These are phyloP conservation scores for Alternaria sp. DNA, from an alignment of 2,329 filamentous ascomycete genomes.

Conservation along the genomic window DNA sequence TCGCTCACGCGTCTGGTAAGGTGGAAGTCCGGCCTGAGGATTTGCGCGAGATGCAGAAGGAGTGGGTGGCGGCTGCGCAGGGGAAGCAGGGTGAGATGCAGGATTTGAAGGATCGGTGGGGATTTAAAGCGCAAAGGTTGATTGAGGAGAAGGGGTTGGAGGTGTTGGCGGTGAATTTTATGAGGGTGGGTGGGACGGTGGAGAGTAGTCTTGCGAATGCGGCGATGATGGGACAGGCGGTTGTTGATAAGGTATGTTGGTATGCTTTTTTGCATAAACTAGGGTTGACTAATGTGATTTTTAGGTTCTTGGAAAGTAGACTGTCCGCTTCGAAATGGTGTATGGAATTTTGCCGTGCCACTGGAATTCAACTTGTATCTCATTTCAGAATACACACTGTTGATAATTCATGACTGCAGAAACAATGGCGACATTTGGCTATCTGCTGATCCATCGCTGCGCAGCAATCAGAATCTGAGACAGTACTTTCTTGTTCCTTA, in stretches of 20 bases:
- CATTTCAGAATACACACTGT: no score
- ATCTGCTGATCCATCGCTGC: no score
- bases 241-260: conserved; percentile 24
- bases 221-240: conserved; percentile 27
- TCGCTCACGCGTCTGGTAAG: conserved; percentile 18
- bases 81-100: conserved; percentile 30
- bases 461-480: no score
- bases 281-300: conserved; percentile 29
- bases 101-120: conserved; percentile 37
- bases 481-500: no score
- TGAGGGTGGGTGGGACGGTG: conserved; percentile 29
- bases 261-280: rapidly evolving
- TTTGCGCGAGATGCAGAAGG: conserved; percentile 27
- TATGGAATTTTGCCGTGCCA: no score
- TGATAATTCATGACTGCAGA: no score
- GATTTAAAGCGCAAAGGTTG: conserved; percentile 29
- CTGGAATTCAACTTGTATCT: no score
- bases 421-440: no score
- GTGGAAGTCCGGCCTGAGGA: conserved; percentile 27
- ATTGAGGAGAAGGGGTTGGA: conserved; percentile 30
- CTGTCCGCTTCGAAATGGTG: conserved; percentile 34
- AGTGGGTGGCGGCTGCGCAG: conserved; percentile 23
- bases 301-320: conserved; percentile 48
- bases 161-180: conserved; percentile 28
- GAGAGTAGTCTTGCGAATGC: conserved; percentile 25